Conservation (phyloP, 352 stramenopile species). For the Plasmopara halstedii region DNA sequence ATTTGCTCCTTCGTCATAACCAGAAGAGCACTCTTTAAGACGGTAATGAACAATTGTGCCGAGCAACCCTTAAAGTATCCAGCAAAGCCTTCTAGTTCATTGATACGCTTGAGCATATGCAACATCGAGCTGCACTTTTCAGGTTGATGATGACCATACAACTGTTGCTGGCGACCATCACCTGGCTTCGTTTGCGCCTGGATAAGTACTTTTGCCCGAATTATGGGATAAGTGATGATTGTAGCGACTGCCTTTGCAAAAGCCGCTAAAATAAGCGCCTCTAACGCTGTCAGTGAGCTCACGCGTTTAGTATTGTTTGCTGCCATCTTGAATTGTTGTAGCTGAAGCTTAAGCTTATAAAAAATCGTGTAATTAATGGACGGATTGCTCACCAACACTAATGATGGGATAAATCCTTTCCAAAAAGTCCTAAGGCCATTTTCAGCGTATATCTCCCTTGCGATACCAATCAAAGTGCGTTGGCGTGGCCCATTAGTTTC, state of each 20-base stretch:
- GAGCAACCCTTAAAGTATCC: constrained; percentile 77
- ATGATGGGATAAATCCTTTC: constrained; percentile 83
- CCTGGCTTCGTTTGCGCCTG: constrained; percentile 66
- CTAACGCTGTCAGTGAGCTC: constrained; percentile 46
- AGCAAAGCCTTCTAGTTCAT: constrained; percentile 40
- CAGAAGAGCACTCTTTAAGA: constrained; percentile 74
- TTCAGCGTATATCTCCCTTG: constrained; percentile 60
- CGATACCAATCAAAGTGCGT: constrained; percentile 42
- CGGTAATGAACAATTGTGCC: constrained; percentile 75
- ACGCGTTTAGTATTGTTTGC: constrained; percentile 28
- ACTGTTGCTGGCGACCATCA: constrained; percentile 9
- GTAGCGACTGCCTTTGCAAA: constrained; percentile 81
- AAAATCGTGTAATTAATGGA: constrained; percentile 89
- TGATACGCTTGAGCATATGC: constrained; percentile 59
- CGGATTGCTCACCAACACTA: constrained; percentile 83
- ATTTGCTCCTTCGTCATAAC: constrained; percentile 85
- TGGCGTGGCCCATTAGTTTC: constrained; percentile 16
- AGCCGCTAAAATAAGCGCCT: constrained; percentile 77
- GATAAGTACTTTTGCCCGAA: constrained; percentile 86
- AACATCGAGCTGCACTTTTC: constrained; percentile 55
- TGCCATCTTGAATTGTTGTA: constrained; percentile 48
- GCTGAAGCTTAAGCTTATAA: constrained; percentile 71
- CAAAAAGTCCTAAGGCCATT: constrained; percentile 72
- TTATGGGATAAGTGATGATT: constrained; percentile 83
- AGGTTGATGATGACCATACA: constrained; percentile 33